Evolutionary conservation across 2,329 filamentous ascomycete species (phyloP).

Genomic region (Alternaria triticina): DNA sequence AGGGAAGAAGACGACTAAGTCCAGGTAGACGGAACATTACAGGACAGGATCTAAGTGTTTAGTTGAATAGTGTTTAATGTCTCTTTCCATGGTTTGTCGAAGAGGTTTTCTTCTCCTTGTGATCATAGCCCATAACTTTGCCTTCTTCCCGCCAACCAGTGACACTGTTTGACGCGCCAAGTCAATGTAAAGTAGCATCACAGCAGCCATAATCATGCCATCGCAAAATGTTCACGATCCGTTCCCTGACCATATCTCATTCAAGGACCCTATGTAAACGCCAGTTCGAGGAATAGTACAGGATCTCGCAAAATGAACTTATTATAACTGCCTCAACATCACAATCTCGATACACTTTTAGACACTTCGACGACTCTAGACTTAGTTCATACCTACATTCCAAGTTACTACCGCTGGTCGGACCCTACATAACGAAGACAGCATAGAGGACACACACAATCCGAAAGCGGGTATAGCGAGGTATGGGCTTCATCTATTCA

Average conservation of each 20-base stretch:
- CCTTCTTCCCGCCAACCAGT: background rate
- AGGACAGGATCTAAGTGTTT: background rate
- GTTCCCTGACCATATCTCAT: background rate
- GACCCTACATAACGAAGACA: too few relatives aligned
- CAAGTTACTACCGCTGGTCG: background rate
- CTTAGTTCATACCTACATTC: background rate
- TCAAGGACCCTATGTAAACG: background rate
- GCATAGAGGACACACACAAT: too few relatives aligned
- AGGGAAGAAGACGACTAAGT: background rate
- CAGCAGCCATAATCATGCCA: background rate
- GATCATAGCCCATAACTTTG: background rate
- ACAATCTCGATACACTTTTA: background rate
- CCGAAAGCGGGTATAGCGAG: too few relatives aligned
- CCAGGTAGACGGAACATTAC: background rate
- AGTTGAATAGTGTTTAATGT: background rate
- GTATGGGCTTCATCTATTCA: too few relatives aligned
- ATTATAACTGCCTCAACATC: background rate
- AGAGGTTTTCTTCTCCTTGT: background rate
- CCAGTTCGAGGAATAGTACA: background rate
- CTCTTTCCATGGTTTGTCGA: background rate
- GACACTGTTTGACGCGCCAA: background rate
- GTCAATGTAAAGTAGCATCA: background rate
- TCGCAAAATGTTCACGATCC: background rate
- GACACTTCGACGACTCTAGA: background rate
- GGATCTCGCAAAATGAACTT: background rate